A percentile compares a stretch with the other conserved stretches of the same genome.
Evolutionary conservation across 225 moss, liverwort and hornwort species (phyloP).

Genomic region (Marchantia paleacea): DNA sequence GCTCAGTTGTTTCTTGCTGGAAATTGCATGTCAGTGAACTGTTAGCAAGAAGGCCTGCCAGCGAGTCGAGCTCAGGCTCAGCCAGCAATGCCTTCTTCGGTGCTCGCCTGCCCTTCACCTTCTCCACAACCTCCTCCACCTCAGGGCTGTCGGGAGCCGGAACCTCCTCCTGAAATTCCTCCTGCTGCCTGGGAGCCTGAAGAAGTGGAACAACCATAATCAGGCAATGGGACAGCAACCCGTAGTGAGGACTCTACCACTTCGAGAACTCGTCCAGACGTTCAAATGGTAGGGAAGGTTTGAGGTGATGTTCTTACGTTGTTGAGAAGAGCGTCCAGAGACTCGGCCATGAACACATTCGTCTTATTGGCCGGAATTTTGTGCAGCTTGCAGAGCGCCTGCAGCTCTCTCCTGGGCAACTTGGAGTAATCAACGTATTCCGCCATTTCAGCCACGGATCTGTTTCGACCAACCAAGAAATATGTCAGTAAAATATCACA

Average conservation of each 20-base stretch:
- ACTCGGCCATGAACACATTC: constrained; percentile 44
- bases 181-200: constrained; percentile 23
- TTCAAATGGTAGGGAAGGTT: not conserved
- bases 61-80: constrained; percentile 9
- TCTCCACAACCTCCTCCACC: constrained; percentile 15
- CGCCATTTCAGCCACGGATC: constrained; percentile 1
- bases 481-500: no score
- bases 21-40: not conserved
- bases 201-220: not conserved
- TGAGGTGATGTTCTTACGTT: constrained; percentile 10
- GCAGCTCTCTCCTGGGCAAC: constrained; percentile 36
- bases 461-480: not conserved
- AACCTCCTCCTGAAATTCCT: constrained; percentile 18
- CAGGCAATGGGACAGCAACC: not conserved
- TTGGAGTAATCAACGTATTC: constrained; percentile 33
- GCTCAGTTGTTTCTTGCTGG: not conserved
- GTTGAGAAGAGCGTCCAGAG: constrained; percentile 23
- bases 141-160: constrained; percentile 20
- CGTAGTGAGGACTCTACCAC: no score
- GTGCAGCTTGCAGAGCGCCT: constrained; percentile 45
- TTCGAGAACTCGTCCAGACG: no score
- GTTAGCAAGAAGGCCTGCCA: constrained; percentile 2
- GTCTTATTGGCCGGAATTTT: constrained; percentile 50
- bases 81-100: not conserved
- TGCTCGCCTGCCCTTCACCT: constrained; percentile 8